These are phyloP conservation scores for Rhododendron molle DNA, from an alignment of 148 eudicot genomes.

Conservation along the genomic window DNA sequence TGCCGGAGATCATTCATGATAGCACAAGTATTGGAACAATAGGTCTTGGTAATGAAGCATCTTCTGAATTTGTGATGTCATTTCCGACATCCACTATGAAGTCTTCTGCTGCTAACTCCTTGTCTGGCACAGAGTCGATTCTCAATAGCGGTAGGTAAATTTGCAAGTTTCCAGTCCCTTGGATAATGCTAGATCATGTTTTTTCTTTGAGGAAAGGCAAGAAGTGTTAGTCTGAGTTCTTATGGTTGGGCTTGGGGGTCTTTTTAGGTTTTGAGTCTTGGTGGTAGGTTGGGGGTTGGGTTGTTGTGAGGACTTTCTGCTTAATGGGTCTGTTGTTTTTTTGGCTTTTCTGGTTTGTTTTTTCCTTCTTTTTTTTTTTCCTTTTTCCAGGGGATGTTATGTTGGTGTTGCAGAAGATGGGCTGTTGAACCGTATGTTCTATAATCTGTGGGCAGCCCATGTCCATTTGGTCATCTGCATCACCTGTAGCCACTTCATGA, in stretches of 20 bases:
- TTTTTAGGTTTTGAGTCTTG: too few relatives aligned
- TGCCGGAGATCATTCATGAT: background rate
- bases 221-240: background rate
- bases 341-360: too few relatives aligned
- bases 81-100: background rate
- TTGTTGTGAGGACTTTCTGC: too few relatives aligned
- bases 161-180: background rate
- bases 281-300: too few relatives aligned
- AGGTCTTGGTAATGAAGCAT: background rate
- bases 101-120: background rate
- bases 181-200: background rate
- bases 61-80: background rate
- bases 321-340: too few relatives aligned
- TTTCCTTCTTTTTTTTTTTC: too few relatives aligned
- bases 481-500: too few relatives aligned
- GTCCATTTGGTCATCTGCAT: too few relatives aligned
- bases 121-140: background rate
- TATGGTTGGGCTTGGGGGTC: too few relatives aligned
- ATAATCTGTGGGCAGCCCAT: too few relatives aligned
- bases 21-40: background rate
- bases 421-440: too few relatives aligned
- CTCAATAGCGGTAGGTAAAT: background rate
- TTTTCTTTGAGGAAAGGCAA: background rate
- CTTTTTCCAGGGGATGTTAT: too few relatives aligned
- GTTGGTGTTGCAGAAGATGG: conserved; percentile 1